Conservation (phyloP, 257 asterid species). For the Solanum chaucha region DNA sequence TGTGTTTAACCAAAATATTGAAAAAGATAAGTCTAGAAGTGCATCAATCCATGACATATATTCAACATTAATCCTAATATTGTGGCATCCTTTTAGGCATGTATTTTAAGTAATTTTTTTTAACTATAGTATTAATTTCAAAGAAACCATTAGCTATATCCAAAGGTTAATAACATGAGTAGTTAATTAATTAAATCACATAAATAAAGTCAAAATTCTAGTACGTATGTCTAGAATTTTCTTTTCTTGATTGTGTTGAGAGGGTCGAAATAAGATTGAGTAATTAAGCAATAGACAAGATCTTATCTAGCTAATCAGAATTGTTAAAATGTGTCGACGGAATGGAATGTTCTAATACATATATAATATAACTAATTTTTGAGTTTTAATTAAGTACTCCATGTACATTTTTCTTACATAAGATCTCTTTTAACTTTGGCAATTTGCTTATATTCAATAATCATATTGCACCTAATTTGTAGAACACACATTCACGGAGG, state of each 20-base stretch:
- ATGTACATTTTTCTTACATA: neutral
- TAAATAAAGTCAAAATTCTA: neutral
- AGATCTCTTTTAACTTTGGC: no score
- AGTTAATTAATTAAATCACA: neutral
- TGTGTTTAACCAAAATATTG: neutral
- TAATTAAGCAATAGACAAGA: neutral
- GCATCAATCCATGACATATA: conserved; percentile 21
- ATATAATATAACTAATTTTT: no score
- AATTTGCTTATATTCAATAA: no score
- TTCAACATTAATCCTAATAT: conserved; percentile 9
- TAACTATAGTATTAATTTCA: conserved; percentile 12
- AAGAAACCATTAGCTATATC: conserved; percentile 10
- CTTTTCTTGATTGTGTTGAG: neutral
- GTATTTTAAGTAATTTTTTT: neutral
- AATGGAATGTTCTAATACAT: neutral
- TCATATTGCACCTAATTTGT: no score
- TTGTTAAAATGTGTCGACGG: neutral
- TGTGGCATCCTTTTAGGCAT: conserved; percentile 6
- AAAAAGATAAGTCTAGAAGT: conserved; percentile 29
- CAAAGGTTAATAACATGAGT: neutral
- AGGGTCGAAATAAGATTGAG: neutral
- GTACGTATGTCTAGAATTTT: neutral
- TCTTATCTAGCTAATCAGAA: neutral
- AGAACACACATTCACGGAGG: neutral
- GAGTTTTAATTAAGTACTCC: neutral